Conservation (phyloP, 371 early-diverging fungal genomes). For the Lichtheimia corymbifera region DNA sequence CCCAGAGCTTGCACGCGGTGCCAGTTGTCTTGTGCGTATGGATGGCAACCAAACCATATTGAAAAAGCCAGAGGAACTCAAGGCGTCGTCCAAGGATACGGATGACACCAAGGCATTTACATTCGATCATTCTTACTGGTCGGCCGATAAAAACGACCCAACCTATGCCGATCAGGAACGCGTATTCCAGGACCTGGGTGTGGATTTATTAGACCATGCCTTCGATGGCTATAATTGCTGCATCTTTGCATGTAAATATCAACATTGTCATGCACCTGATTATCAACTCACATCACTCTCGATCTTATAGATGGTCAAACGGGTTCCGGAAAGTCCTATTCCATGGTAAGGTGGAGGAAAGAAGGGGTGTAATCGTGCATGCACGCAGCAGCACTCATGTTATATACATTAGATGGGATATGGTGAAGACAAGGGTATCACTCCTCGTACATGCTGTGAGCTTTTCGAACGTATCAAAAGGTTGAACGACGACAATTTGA, state of each 20-base stretch:
- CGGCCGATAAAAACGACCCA: slow-evolving; percentile 66
- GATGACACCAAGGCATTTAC: slow-evolving; percentile 69
- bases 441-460: slow-evolving; percentile 78
- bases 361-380: background rate
- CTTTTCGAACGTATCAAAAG: slow-evolving; percentile 70
- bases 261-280: background rate
- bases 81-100: slow-evolving; percentile 7
- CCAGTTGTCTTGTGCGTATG: slow-evolving; percentile 67
- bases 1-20: slow-evolving; percentile 64
- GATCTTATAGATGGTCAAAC: slow-evolving; percentile 78
- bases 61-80: slow-evolving; percentile 44
- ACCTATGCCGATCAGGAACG: slow-evolving; percentile 74
- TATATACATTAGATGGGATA: slow-evolving; percentile 57
- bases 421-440: slow-evolving; percentile 76
- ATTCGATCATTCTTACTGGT: slow-evolving; percentile 88
- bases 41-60: slow-evolving; percentile 72
- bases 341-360: slow-evolving; percentile 69
- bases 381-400: background rate
- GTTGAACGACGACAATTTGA: slow-evolving; percentile 45
- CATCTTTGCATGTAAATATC: slow-evolving; percentile 78
- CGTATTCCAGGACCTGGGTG: slow-evolving; percentile 79
- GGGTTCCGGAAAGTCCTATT: slow-evolving; percentile 83
- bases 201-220: slow-evolving; percentile 81
- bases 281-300: background rate
- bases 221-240: slow-evolving; percentile 88